Conservation (phyloP, 2,329 filamentous ascomycete genomes). For the Fusarium decemcellulare region DNA sequence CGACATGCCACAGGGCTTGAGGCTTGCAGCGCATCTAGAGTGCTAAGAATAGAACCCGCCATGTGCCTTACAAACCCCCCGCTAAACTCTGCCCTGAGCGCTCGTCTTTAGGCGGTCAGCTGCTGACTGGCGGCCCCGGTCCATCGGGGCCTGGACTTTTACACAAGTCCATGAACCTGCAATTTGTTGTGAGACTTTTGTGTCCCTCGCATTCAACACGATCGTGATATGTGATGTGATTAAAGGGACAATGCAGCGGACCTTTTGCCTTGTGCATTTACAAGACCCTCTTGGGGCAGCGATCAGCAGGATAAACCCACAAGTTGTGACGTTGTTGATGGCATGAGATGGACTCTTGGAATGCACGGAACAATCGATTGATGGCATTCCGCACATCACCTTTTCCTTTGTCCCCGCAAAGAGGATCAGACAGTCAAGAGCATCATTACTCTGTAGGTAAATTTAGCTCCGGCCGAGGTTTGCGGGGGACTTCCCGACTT, state of each 20-base stretch:
- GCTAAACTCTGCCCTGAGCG: background rate
- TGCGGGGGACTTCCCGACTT: constrained; percentile 27
- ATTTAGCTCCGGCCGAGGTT: constrained; percentile 6
- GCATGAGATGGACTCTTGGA: background rate
- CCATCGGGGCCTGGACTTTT: constrained; percentile 15
- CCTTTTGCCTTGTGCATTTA: background rate
- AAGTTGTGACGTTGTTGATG: constrained; percentile 13
- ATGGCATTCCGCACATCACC: background rate
- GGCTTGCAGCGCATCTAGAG: no score
- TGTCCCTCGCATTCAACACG: constrained; percentile 4
- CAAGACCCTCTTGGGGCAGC: background rate
- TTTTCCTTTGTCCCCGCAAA: background rate
- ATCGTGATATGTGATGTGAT: background rate
- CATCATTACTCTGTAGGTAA: background rate
- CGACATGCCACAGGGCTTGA: background rate
- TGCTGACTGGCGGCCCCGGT: background rate
- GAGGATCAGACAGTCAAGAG: background rate
- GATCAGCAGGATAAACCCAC: constrained; percentile 11
- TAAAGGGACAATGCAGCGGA: background rate
- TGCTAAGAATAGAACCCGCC: no score
- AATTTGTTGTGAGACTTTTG: background rate
- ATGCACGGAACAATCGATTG: constrained; percentile 6
- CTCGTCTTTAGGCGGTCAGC: constrained; percentile 6
- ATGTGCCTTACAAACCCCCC: constrained; percentile 2
- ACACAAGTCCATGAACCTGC: background rate